Base-by-base conservation (phyloP, 805 yeast genomes). In the Yarrowia yakushimensis region DNA sequence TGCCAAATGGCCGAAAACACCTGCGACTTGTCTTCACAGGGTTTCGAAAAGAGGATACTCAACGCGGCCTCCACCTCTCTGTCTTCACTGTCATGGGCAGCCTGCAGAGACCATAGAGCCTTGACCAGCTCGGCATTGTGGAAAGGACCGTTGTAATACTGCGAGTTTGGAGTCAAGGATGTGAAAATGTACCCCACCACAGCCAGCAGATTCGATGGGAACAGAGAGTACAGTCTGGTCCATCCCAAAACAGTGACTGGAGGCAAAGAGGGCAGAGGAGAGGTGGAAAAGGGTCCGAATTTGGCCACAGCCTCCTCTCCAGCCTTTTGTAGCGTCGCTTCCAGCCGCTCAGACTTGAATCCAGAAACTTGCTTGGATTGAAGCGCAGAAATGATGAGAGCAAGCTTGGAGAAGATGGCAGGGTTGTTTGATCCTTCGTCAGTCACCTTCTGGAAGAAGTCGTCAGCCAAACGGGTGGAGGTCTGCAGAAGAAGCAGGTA, bases 41-140 rank as follows among this genome's bases (percentile, higher is more conserved):
- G 61, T 8, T 55, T 55, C 4, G 61, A 55, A 10, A 55, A 55
- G 9, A 55, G 31, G 17, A 55, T 55, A 23, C 48, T 39, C 39
- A 55, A 20, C 10, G 61, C 46, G 20, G 96, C 93, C 68, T 91
- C 96, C 25, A 91, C 79, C 50, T 81, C 74, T 1, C 79, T 69
- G 13, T 83, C 82, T 25, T 42, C 33, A 22, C 39, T 30, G 1
- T 81, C 78, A 18, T 79, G 74, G n/a, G 80, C 72, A 39, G 84
- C 85, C 57, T 76, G 74, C 1, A 93, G 73, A 6, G 79, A 77
- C 78, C 88, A 86, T 1, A 92, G 77, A 22, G 82, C 77, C 60
- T 81, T 82, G 0, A 87, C 88, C 0, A 87, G 80, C 67, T 88
- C 96, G 0, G 87, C 85, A 69, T 90, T 96, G 63, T 79, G 78